These are phyloP conservation scores for Choanephora cucurbitarum DNA, from an alignment of 371 early-diverging fungal species.

Conservation along the genomic window DNA sequence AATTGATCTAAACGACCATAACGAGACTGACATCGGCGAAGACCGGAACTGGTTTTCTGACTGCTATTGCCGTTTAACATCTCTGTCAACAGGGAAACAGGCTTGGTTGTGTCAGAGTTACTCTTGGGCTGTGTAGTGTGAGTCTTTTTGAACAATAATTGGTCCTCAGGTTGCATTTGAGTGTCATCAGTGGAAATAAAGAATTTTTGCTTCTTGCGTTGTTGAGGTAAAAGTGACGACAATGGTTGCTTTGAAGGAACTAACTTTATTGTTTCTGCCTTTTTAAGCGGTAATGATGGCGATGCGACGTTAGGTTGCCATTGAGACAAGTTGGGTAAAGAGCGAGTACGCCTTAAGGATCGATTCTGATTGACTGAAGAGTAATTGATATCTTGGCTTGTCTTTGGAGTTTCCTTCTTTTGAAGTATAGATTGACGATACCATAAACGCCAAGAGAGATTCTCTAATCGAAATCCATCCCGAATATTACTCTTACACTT, in stretches of 20 bases:
- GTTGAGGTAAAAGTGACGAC: constrained; percentile 1
- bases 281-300: not conserved
- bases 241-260: not conserved
- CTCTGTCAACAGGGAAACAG: constrained; percentile 23
- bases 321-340: constrained; percentile 21
- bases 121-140: too few species aligned
- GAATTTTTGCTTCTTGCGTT: constrained; percentile 11
- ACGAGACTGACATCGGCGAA: constrained; percentile 30
- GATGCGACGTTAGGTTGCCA: constrained; percentile 3
- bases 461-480: constrained; percentile 32
- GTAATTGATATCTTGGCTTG: constrained; percentile 18
- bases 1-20: constrained; percentile 29
- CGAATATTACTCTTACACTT: constrained; percentile 22
- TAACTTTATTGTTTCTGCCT: not conserved
- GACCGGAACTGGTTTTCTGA: constrained; percentile 17
- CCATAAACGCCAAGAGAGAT: constrained; percentile 35
- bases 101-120: constrained; percentile 14
- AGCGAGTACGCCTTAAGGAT: constrained; percentile 14
- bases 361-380: not conserved
- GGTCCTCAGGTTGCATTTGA: not conserved
- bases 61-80: constrained; percentile 15
- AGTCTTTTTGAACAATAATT: constrained; percentile 9
- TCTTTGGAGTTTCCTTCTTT: constrained; percentile 22
- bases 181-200: constrained; percentile 5
- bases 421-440: constrained; percentile 26